These are phyloP conservation scores for Coriolopsis trogii DNA, from an alignment of 1,284 basidiomycete species.

Conservation along the genomic window DNA sequence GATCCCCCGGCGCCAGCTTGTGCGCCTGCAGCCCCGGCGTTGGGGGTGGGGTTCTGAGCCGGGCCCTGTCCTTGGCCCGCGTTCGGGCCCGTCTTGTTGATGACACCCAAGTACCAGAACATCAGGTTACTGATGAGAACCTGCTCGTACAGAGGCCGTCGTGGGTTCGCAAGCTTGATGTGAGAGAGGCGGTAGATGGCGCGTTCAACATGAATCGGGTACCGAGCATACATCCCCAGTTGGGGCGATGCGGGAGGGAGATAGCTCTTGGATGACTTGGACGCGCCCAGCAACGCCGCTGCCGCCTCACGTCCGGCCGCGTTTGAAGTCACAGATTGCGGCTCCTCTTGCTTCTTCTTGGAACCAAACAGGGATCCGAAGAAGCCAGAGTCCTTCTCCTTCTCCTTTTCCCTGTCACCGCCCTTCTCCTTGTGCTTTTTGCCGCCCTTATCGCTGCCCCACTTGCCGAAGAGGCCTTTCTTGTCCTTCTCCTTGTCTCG, in stretches of 20 bases:
- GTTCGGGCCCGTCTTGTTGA: conserved; percentile 76
- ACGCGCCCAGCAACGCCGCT: conserved; percentile 78
- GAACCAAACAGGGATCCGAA: conserved; percentile 87
- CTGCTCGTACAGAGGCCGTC: conserved; percentile 96
- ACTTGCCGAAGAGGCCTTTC: conserved; percentile 75
- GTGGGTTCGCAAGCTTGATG: conserved; percentile 97
- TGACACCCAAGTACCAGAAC: conserved; percentile 99
- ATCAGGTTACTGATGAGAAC: conserved; percentile 98
- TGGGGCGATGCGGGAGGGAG: conserved; percentile 65
- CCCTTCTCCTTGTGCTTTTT: conserved; percentile 52
- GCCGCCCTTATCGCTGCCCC: conserved; percentile 63
- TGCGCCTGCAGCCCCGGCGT: conserved; percentile 1
- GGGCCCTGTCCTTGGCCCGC: conserved; percentile 35
- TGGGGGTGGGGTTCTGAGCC: conserved; percentile 15
- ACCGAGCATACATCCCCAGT: conserved; percentile 76
- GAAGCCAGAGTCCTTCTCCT: conserved; percentile 76
- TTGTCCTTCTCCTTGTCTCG: conserved; percentile 70
- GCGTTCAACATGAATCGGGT: conserved; percentile 97
- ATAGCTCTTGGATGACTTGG: conserved; percentile 74
- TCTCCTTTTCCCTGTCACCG: conserved; percentile 56
- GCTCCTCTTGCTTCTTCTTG: conserved; percentile 80
- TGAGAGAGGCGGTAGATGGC: conserved; percentile 97
- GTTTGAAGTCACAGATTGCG: conserved; percentile 51
- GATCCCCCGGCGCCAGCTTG: conserved; percentile 1
- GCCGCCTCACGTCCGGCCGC: conserved; percentile 78